Base-by-base conservation (phyloP, 2,329 filamentous ascomycete species). In the Colletotrichum graminicola region DNA sequence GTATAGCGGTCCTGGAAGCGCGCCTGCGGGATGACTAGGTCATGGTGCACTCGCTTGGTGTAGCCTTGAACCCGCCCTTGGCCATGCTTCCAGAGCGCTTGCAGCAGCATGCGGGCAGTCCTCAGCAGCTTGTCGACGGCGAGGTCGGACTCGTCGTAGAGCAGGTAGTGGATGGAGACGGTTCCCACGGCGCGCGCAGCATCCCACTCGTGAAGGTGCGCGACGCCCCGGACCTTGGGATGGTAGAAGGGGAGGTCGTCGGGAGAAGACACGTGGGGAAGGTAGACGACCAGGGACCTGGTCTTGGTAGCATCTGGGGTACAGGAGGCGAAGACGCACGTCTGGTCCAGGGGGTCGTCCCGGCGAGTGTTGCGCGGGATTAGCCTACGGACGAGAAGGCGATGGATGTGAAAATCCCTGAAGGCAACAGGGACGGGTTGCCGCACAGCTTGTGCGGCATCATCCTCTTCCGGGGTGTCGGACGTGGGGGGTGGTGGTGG, bases 221-320 rank as follows among this genome's bases (percentile, higher is more conserved):
- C 94, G 32, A 97, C 85, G 16, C 89, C 90, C 62, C 86, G 87
- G 29, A 97, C 91, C 63, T 88, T 86, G 29, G 95, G 95, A 78
- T 98, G 95, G 80, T 98, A 98, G 81, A 93, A 97, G 1, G 95
- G 95, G 73, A 96, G 87, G 3, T 92, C 87, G 18, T 88, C 84
- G 14, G 87, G 82, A 1, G 83, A 83, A 41, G 85, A 79, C 11
- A 90, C 85, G 80, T 97, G 94, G 10, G 95, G 94, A 7, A 93
- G 85, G 79, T 97, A 97, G 43, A 97, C 80, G 21, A 97, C 89
- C 63, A 95, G 81, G 41, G 86, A 88, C 63, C 73, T 70, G 41
- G 56, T 68, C 39, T 82, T 81, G 11, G 43, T 32, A 18, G 34
- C 55, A 67, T 62, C 68, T 23, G 52, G 65, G 68, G 77, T 76